Conservation (phyloP, 2,329 filamentous ascomycete genomes). For the Juglanconis oblonga region DNA sequence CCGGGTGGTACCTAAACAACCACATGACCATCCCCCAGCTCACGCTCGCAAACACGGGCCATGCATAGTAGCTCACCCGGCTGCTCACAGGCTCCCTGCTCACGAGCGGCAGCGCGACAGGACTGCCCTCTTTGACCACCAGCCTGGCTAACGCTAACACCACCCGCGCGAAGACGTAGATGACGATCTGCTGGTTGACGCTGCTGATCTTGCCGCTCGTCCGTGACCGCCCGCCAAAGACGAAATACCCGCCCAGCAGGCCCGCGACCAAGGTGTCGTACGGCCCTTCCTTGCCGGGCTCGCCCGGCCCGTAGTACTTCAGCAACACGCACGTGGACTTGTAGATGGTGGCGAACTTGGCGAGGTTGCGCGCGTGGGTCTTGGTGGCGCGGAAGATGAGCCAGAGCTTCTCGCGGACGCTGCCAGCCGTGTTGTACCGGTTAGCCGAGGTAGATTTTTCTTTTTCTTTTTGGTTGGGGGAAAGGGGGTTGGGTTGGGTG, state of each 20-base stretch:
- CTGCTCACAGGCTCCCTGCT: slow-evolving; percentile 46
- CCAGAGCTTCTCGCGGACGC: slow-evolving; percentile 70
- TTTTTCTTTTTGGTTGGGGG: slow-evolving; percentile 1
- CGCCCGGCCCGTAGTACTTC: slow-evolving; percentile 53
- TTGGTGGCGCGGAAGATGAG: slow-evolving; percentile 83
- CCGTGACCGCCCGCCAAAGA: slow-evolving; percentile 70
- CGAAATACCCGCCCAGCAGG: slow-evolving; percentile 83
- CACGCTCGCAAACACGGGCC: slow-evolving; percentile 86
- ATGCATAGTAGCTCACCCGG: slow-evolving; percentile 68
- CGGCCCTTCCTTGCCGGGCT: slow-evolving; percentile 62
- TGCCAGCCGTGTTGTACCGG: slow-evolving; percentile 21
- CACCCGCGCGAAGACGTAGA: slow-evolving; percentile 95
- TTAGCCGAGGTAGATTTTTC: neutral
- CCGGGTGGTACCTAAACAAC: slow-evolving; percentile 87
- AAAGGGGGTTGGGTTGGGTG: neutral
- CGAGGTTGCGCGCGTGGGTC: slow-evolving; percentile 88
- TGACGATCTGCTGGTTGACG: slow-evolving; percentile 94
- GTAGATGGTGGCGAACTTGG: slow-evolving; percentile 87
- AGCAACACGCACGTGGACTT: slow-evolving; percentile 78
- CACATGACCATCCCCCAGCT: slow-evolving; percentile 97
- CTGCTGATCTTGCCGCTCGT: slow-evolving; percentile 69
- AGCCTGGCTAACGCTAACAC: slow-evolving; percentile 80
- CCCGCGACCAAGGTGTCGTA: slow-evolving; percentile 87
- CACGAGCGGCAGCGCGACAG: slow-evolving; percentile 44
- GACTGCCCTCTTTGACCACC: slow-evolving; percentile 62